Conservation (phyloP, 176 grass and related monocot genomes). For the Oryza rufipogon region DNA sequence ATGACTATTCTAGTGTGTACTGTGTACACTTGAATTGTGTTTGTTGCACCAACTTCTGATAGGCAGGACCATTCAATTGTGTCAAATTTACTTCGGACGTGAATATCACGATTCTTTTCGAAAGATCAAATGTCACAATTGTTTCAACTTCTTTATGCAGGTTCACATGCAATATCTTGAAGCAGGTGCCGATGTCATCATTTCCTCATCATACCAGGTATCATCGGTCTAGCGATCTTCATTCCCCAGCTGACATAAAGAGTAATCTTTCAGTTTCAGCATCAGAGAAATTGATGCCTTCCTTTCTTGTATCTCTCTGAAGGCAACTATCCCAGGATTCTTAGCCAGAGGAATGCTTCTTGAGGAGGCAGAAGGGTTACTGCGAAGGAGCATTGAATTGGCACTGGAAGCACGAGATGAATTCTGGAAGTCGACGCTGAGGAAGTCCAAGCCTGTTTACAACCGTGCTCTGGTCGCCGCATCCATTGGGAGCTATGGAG, state of each 20-base stretch:
- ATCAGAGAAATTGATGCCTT: neutral
- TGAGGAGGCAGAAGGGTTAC: conserved; percentile 59
- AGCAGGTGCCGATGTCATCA: conserved; percentile 75
- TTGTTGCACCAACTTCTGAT: neutral
- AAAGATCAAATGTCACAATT: neutral
- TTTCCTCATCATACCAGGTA: conserved; percentile 90
- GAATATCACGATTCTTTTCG: neutral
- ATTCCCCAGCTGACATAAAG: neutral
- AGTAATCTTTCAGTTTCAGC: neutral
- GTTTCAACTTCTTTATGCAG: conserved; percentile 31
- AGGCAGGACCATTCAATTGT: neutral
- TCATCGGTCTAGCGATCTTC: neutral
- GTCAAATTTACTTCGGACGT: neutral
- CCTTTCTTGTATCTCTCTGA: neutral
- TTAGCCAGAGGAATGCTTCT: conserved; percentile 61
- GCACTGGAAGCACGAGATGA: conserved; percentile 57
- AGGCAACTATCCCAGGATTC: conserved; percentile 86
- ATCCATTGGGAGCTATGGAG: conserved; percentile 81
- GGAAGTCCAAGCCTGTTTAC: conserved; percentile 47
- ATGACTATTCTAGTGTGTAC: neutral
- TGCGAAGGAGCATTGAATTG: conserved; percentile 62
- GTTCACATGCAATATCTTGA: conserved; percentile 85
- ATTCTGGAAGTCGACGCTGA: conserved; percentile 58
- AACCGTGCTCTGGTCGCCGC: conserved; percentile 69
- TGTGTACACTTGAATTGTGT: neutral